A percentile compares a stretch with the other conserved stretches of the same genome.
phyloP scores from a whole-genome alignment of 2,329 filamentous ascomycete species.

The Monosporascus sp. region DNA sequence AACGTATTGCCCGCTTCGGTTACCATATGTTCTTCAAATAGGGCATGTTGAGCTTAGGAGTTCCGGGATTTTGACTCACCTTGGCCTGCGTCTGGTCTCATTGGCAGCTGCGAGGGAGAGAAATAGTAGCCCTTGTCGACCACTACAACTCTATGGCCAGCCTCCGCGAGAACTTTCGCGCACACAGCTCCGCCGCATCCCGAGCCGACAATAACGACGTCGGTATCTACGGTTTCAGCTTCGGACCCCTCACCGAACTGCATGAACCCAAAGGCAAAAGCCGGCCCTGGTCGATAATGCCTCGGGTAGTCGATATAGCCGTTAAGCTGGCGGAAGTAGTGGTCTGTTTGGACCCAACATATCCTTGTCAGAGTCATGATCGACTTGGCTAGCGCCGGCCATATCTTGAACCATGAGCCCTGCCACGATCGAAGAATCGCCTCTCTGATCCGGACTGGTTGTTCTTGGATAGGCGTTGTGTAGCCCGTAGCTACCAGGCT shows the following conservation, averaged over 20 bases:
- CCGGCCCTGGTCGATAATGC: conserved; percentile 43
- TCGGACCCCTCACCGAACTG: conserved; percentile 43
- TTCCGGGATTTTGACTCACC: too few relatives aligned
- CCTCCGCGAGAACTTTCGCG: conserved; percentile 75
- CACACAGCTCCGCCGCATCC: conserved; percentile 80
- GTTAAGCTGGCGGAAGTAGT: conserved; percentile 47
- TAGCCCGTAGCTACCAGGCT: conserved; percentile 64
- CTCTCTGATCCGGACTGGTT: conserved; percentile 55
- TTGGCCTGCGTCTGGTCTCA: conserved; percentile 55
- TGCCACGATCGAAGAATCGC: conserved; percentile 58
- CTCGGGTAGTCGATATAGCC: conserved; percentile 52
- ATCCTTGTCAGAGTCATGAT: conserved; percentile 50
- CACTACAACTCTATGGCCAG: conserved; percentile 59
- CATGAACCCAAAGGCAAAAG: conserved; percentile 55
- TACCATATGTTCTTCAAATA: too few relatives aligned
- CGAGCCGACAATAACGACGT: conserved; percentile 80
- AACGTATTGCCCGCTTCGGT: too few relatives aligned
- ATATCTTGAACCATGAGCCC: conserved; percentile 46
- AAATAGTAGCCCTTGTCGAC: conserved; percentile 81
- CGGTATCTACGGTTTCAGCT: conserved; percentile 62
- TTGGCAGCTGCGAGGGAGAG: conserved; percentile 65
- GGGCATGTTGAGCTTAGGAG: too few relatives aligned
- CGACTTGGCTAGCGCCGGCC: conserved; percentile 51
- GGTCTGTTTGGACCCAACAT: conserved; percentile 49
- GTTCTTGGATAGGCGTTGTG: conserved; percentile 54